A percentile compares a stretch with the other conserved stretches of the same genome.
Evolutionary conservation across 441 rosid species (phyloP).

Genomic region (Kokia cookei): DNA sequence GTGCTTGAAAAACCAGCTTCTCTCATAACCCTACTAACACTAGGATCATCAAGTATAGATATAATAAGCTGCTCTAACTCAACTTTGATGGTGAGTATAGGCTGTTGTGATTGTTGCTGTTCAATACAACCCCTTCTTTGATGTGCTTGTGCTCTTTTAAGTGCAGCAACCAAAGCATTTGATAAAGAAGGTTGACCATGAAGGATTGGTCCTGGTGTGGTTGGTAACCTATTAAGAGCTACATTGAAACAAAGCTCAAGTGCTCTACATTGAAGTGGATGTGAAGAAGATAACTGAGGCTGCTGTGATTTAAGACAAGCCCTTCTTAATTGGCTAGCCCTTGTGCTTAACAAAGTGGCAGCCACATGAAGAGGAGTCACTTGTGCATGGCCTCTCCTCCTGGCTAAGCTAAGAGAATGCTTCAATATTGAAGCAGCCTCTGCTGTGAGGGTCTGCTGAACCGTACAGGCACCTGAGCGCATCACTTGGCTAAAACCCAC

Average conservation of each 20-base stretch:
- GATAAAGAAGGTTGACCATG: conserved; percentile 70
- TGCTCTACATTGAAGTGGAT: conserved; percentile 81
- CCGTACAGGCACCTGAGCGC: conserved; percentile 94
- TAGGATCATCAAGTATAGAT: conserved; percentile 90
- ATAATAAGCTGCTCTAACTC: conserved; percentile 78
- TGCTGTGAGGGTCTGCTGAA: conserved; percentile 92
- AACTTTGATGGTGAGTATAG: conserved; percentile 65
- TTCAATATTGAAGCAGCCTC: conserved; percentile 99
- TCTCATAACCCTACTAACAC: conserved; percentile 88
- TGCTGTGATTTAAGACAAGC: conserved; percentile 79
- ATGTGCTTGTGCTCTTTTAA: conserved; percentile 89
- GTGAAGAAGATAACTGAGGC: conserved; percentile 30
- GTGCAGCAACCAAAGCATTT: conserved; percentile 78
- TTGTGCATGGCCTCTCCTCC: conserved; percentile 96
- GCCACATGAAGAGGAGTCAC: conserved; percentile 95
- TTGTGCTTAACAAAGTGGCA: conserved; percentile 69
- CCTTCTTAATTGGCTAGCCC: conserved; percentile 65
- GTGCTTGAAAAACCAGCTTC: conserved; percentile 93
- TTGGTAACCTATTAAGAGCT: conserved; percentile 78
- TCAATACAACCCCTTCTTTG: conserved; percentile 86
- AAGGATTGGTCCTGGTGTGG: conserved; percentile 57
- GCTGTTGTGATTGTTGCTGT: conserved; percentile 65
- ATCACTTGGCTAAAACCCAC: conserved; percentile 67
- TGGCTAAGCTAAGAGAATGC: conserved; percentile 88
- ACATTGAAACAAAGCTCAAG: conserved; percentile 95